Conservation (phyloP, 345 rosid genomes). For the Arabidopsis arenosa region DNA sequence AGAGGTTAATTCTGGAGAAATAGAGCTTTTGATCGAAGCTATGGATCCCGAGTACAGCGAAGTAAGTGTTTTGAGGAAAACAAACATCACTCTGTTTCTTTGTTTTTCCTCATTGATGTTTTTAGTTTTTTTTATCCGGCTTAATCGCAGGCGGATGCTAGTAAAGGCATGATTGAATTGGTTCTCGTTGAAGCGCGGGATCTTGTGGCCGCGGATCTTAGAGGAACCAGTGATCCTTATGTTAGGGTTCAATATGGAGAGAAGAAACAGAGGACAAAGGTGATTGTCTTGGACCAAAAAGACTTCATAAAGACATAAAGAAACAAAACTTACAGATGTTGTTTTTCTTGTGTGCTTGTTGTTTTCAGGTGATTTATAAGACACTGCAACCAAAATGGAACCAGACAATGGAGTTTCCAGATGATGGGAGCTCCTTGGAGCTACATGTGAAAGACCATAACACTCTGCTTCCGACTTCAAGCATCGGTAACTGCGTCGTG, state of each 20-base stretch:
- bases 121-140: background rate
- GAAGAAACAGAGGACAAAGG: conserved; percentile 88
- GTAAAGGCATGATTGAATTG: conserved; percentile 86
- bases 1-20: conserved; percentile 86
- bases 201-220: conserved; percentile 88
- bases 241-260: conserved; percentile 91
- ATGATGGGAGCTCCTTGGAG: conserved; percentile 74
- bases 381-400: conserved; percentile 87
- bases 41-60: conserved; percentile 58
- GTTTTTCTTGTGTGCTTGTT: background rate
- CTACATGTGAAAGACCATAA: conserved; percentile 91
- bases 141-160: conserved; percentile 55
- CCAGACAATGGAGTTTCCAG: conserved; percentile 90
- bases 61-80: conserved; percentile 59
- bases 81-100: conserved; percentile 17
- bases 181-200: conserved; percentile 87
- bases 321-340: background rate
- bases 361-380: conserved; percentile 68
- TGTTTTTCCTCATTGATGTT: conserved; percentile 33
- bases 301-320: background rate
- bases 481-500: conserved; percentile 81
- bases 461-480: conserved; percentile 79
- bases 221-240: conserved; percentile 99
- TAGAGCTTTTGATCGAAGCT: conserved; percentile 85
- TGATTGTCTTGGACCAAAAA: conserved; percentile 26